phyloP scores from a whole-genome alignment of 257 asterid genomes.

The Nicotiana obtusifolia region DNA sequence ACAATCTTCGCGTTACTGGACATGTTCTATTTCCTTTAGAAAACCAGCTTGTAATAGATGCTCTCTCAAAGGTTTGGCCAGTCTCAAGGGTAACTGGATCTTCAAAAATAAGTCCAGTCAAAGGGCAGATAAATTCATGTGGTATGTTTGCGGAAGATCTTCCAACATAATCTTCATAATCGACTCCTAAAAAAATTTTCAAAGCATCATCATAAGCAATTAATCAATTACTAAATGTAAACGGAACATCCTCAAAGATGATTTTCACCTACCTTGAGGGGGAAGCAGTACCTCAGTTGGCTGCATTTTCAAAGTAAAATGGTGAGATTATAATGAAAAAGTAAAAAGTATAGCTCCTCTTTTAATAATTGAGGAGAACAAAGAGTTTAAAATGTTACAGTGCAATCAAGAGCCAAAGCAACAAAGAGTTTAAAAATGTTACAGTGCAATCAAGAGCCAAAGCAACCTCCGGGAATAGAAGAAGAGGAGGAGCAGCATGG shows the following conservation, averaged over 20 bases:
- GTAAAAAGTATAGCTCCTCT: no score
- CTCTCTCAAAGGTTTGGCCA: constrained; percentile 66
- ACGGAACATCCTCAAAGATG: background rate
- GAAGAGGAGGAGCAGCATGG: constrained; percentile 4
- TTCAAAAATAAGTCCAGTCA: constrained; percentile 51
- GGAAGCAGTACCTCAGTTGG: constrained; percentile 23
- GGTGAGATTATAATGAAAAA: constrained; percentile 10
- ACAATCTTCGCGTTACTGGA: constrained; percentile 49
- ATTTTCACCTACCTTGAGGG: constrained; percentile 34
- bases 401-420: constrained; percentile 2
- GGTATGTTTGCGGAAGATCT: constrained; percentile 37
- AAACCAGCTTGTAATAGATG: constrained; percentile 58
- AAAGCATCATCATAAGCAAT: background rate
- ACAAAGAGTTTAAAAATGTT: constrained; percentile 1
- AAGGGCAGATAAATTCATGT: constrained; percentile 55
- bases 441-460: constrained; percentile 17
- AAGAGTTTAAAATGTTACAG: constrained; percentile 15
- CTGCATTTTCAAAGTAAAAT: constrained; percentile 30
- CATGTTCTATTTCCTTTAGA: constrained; percentile 47
- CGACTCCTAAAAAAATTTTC: background rate
- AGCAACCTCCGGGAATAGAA: constrained; percentile 15
- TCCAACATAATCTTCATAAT: constrained; percentile 6
- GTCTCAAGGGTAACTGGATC: constrained; percentile 82
- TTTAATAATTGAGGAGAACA: background rate
- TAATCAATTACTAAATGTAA: background rate